A percentile compares a stretch with the other conserved stretches of the same genome.
Evolutionary conservation across 176 grass and related monocot genomes (phyloP).

Genomic region (Alopecurus myosuroides): DNA sequence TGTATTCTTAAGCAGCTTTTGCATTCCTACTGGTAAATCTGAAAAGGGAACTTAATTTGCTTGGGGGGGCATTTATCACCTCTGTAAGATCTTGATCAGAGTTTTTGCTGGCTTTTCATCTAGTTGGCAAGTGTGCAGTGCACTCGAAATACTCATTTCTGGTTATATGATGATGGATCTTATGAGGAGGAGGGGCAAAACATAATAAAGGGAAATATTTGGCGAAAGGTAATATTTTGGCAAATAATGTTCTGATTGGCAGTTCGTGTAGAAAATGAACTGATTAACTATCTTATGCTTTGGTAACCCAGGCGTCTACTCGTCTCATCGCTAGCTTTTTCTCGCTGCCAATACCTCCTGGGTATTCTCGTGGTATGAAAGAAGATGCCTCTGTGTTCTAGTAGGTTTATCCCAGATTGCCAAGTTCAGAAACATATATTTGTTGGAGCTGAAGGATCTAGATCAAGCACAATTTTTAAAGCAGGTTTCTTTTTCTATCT

Average conservation of each 20-base stretch:
- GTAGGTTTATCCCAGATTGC: constrained; percentile 47
- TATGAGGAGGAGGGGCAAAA: constrained; percentile 87
- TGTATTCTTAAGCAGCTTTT: not conserved
- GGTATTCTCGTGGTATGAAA: constrained; percentile 21
- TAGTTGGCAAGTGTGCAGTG: constrained; percentile 79
- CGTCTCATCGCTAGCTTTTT: constrained; percentile 52
- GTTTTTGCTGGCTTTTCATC: constrained; percentile 40
- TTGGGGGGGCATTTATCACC: constrained; percentile 28
- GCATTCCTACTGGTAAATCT: constrained; percentile 3
- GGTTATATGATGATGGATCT: constrained; percentile 76
- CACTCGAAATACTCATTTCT: constrained; percentile 72
- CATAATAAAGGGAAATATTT: constrained; percentile 71
- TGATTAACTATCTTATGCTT: constrained; percentile 4
- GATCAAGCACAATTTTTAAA: constrained; percentile 68
- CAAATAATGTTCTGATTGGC: not conserved
- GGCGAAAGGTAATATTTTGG: constrained; percentile 49
- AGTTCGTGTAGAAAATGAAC: not conserved
- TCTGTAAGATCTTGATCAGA: constrained; percentile 34
- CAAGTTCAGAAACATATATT: constrained; percentile 60
- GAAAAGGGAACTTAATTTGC: not conserved
- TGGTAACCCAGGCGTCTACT: constrained; percentile 42
- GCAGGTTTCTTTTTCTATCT: constrained; percentile 36
- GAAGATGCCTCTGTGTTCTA: constrained; percentile 34
- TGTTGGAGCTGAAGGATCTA: constrained; percentile 50
- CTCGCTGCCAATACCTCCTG: constrained; percentile 51